Evolutionary conservation across 345 rosid species (phyloP), one percentile per base, ranked within the genome.

Genomic region (Pelargonium nanum): DNA sequence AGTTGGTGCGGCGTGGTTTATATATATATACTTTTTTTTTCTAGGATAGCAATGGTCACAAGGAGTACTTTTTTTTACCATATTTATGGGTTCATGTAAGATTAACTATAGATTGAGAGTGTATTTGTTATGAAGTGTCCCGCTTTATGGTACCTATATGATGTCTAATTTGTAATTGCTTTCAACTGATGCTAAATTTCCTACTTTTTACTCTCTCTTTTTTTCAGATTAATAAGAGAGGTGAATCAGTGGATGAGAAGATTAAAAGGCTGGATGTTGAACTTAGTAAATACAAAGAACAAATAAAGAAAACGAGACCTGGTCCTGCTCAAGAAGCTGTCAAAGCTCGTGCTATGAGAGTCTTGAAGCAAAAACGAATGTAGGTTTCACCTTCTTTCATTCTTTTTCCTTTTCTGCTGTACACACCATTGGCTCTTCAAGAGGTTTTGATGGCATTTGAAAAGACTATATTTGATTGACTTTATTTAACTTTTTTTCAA

Each of bases 341-440:
- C 45, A 92, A 92, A 79, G 80, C 97, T 64, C 80, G 97, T 12
- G 99, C 99, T 52, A 83, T 77, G 94, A 72, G 94, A 65, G 83
- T 87, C 78, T 85, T 93, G 40, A 89, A 93, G 75, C 97, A 89
- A 72, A 93, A 93, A 74, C 83, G 85, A 72, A 89, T 84, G 99
- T 93, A 86, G 30, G 68, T 70, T 28, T 8, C n/a, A n/a, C n/a
- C 30, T 24, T 60, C 19, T 55, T 25, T 56, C 56, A 23, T 28
- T 22, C 16, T 32, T 55, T 56, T 22, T 2, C 8, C 24, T 45
- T 19, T n/a, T 16, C 30, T 12, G 20, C 10, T 54, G 30, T 5
- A 32, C 19, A 55, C 17, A 5, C 53, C 13, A 44, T 40, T 26
- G 20, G 23, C 0, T 56, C 21, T 3, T 50, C 58, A 22, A 22